Conservation (phyloP, 1,284 basidiomycete genomes). For the Ganoderma meredithae region DNA sequence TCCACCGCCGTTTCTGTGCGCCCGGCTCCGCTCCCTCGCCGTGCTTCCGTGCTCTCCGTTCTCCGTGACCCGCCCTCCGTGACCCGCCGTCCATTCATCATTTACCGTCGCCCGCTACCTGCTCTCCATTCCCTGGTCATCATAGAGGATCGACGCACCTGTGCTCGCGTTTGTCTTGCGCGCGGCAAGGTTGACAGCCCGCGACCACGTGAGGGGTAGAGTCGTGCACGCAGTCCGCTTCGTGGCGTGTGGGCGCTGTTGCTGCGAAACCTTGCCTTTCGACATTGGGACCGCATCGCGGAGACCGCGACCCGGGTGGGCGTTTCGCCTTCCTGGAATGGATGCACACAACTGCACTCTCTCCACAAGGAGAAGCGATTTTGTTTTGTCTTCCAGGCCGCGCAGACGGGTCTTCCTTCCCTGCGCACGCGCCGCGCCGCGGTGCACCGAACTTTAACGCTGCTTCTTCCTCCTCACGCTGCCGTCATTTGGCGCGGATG, state of each 20-base stretch:
- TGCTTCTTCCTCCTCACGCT: not conserved
- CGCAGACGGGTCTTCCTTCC: not conserved
- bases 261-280: not conserved
- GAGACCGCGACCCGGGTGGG: not conserved
- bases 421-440: not conserved
- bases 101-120: not conserved
- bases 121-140: conserved; percentile 1
- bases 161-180: not conserved
- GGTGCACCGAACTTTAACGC: not conserved
- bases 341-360: not conserved
- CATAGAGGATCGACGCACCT: not conserved
- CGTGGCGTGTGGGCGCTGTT: not conserved
- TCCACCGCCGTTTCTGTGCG: not conserved
- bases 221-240: not conserved
- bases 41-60: conserved; percentile 3
- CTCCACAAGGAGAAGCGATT: not conserved
- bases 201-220: conserved; percentile 4
- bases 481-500: not conserved
- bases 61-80: not conserved
- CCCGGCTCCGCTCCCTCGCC: conserved; percentile 7
- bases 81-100: no score
- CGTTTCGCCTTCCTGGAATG: not conserved
- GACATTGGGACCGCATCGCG: not conserved
- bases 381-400: not conserved
- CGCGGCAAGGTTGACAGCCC: not conserved